Percentiles rank a stretch among this genome's conserved stretches.
Evolutionary conservation across 2,329 filamentous ascomycete species (phyloP).

Genomic region (Aspergillus caelatus): DNA sequence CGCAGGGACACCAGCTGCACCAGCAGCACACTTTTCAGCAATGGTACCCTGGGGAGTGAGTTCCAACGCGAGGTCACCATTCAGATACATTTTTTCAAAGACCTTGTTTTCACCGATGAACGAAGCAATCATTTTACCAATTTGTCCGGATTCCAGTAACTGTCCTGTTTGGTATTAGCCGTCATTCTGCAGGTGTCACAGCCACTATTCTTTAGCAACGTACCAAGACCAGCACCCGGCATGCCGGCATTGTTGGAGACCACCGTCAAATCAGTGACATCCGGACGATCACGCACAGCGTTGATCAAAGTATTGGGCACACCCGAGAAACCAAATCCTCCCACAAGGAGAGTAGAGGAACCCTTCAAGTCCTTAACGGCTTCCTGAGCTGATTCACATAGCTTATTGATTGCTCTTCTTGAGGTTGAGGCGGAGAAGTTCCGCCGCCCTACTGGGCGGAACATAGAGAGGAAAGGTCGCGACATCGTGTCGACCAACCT

Average conservation of each 20-base stretch:
- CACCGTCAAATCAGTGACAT: slow-evolving; percentile 65
- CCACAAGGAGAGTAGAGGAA: slow-evolving; percentile 70
- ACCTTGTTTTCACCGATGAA: slow-evolving; percentile 83
- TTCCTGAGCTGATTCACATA: slow-evolving; percentile 68
- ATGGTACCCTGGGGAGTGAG: slow-evolving; percentile 88
- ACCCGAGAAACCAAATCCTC: slow-evolving; percentile 79
- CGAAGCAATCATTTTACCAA: slow-evolving; percentile 73
- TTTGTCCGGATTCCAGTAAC: slow-evolving; percentile 70
- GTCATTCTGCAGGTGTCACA: neutral
- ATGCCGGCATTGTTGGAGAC: slow-evolving; percentile 83
- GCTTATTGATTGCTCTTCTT: slow-evolving; percentile 72
- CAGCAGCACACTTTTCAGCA: slow-evolving; percentile 81
- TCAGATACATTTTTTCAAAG: slow-evolving; percentile 85
- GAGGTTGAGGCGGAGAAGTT: slow-evolving; percentile 68
- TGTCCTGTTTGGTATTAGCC: slow-evolving; percentile 52
- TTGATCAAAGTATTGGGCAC: slow-evolving; percentile 54
- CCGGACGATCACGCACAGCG: slow-evolving; percentile 64
- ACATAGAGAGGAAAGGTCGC: slow-evolving; percentile 32
- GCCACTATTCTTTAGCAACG: slow-evolving; percentile 26
- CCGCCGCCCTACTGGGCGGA: slow-evolving; percentile 47
- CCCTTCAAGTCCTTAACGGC: slow-evolving; percentile 74
- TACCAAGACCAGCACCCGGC: slow-evolving; percentile 70
- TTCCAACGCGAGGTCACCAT: slow-evolving; percentile 81
- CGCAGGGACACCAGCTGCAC: slow-evolving; percentile 83
- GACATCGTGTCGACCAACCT: slow-evolving; percentile 28